phyloP scores from a whole-genome alignment of 345 rosid species.

The Aquilaria malaccensis region DNA sequence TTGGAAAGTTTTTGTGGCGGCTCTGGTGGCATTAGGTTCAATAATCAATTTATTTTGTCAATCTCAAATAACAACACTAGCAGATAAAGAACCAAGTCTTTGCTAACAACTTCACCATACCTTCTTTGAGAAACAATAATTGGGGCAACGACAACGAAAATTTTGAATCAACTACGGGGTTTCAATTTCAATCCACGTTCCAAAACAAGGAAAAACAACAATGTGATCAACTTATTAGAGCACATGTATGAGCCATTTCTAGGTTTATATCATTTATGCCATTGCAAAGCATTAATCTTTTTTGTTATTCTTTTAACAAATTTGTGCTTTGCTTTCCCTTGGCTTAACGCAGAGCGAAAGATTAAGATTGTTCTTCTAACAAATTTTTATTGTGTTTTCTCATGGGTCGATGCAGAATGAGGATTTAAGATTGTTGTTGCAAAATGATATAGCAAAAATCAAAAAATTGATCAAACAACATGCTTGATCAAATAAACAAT shows the following conservation, averaged over 20 bases:
- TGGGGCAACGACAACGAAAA: not conserved
- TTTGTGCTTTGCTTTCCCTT: not conserved
- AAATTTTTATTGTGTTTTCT: too few relatives aligned
- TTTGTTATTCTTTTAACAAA: not conserved
- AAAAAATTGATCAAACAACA: too few relatives aligned
- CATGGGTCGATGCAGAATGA: too few relatives aligned
- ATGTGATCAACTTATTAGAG: slow-evolving; percentile 44
- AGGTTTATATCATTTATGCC: not conserved
- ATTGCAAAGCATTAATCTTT: not conserved
- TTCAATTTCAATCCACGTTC: slow-evolving; percentile 19
- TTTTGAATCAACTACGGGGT: not conserved
- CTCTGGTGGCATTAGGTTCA: slow-evolving; percentile 15
- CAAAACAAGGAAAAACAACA: slow-evolving; percentile 49
- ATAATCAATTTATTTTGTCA: slow-evolving; percentile 9
- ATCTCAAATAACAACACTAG: slow-evolving; percentile 14
- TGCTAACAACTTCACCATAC: slow-evolving; percentile 8
- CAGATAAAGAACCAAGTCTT: slow-evolving; percentile 26
- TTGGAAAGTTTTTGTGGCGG: slow-evolving; percentile 29
- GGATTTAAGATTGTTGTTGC: too few relatives aligned
- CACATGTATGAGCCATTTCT: slow-evolving; percentile 44
- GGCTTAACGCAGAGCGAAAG: slow-evolving; percentile 39
- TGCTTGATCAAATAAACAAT: too few relatives aligned
- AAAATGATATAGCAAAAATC: too few relatives aligned
- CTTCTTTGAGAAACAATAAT: slow-evolving; percentile 11
- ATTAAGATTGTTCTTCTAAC: slow-evolving; percentile 26